phyloP scores from a whole-genome alignment of 352 stramenopile species.

The Peronospora destructor region DNA sequence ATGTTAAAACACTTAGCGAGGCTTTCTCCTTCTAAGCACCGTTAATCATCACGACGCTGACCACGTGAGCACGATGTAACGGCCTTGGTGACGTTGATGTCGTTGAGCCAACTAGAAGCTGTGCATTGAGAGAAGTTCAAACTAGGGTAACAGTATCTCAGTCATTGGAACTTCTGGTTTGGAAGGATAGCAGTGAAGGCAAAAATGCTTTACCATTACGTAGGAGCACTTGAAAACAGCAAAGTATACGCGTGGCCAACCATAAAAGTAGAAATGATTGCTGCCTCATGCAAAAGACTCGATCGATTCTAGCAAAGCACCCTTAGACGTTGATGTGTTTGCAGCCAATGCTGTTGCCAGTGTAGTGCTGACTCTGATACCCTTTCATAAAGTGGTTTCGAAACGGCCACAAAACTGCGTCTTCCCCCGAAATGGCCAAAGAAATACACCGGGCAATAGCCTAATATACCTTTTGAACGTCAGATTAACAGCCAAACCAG shows the following conservation, averaged over 20 bases:
- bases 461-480: conserved; percentile 11
- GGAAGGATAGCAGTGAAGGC: background rate
- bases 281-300: too few relatives aligned
- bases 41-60: conserved; percentile 19
- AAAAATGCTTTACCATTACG: too few relatives aligned
- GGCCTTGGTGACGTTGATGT: conserved; percentile 16
- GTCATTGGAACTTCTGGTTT: conserved; percentile 3
- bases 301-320: too few relatives aligned
- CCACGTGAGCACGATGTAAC: conserved; percentile 16
- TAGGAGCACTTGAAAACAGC: too few relatives aligned
- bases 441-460: background rate
- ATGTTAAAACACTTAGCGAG: too few relatives aligned
- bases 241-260: too few relatives aligned
- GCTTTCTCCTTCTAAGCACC: conserved; percentile 1
- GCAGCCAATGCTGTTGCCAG: conserved; percentile 3
- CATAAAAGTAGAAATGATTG: too few relatives aligned
- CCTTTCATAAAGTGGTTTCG: conserved; percentile 19
- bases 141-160: conserved; percentile 7
- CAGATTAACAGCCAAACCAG: too few relatives aligned
- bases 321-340: background rate
- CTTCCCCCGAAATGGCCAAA: conserved; percentile 7
- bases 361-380: conserved; percentile 1
- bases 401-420: conserved; percentile 13
- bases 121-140: conserved; percentile 11
- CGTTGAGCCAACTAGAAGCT: conserved; percentile 13